Evolutionary conservation across 176 grass and related monocot genomes (phyloP).

Genomic region (Avena atlantica): DNA sequence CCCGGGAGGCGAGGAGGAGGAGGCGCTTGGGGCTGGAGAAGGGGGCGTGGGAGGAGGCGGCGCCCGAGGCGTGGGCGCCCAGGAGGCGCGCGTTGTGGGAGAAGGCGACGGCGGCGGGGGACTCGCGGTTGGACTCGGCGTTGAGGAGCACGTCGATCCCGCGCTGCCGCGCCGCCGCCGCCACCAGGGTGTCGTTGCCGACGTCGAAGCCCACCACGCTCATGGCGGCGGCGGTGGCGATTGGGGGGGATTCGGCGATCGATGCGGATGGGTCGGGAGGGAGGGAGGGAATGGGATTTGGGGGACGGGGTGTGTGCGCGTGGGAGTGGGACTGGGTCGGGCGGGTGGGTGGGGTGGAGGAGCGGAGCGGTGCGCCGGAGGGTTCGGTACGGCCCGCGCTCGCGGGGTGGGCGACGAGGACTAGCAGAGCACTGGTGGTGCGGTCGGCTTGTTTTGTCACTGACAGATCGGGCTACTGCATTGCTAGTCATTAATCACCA

Average conservation of each 20-base stretch:
- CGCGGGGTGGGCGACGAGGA: no score
- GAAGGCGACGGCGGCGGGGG: slow-evolving; percentile 80
- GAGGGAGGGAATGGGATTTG: no score
- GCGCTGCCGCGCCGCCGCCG: slow-evolving; percentile 65
- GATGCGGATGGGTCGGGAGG: not conserved
- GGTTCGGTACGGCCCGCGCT: no score
- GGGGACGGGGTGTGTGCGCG: no score
- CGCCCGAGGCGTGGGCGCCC: slow-evolving; percentile 54
- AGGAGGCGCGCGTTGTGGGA: slow-evolving; percentile 69
- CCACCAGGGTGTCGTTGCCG: slow-evolving; percentile 85
- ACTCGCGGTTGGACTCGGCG: slow-evolving; percentile 84
- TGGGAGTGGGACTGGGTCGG: no score
- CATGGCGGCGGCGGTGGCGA: slow-evolving; percentile 30
- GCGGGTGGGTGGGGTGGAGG: no score
- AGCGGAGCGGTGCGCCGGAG: no score
- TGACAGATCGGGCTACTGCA: no score
- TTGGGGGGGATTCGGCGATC: slow-evolving; percentile 42
- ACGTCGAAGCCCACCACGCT: slow-evolving; percentile 86
- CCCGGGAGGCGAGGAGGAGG: slow-evolving; percentile 40
- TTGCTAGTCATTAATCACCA: no score
- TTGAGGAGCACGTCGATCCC: slow-evolving; percentile 87
- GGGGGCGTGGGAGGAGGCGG: slow-evolving; percentile 61
- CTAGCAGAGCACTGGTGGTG: no score
- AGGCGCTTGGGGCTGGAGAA: slow-evolving; percentile 83
- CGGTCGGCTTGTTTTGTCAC: no score